phyloP scores from a whole-genome alignment of 1,139 yeast genomes.

The Debaryomyces udenii region DNA sequence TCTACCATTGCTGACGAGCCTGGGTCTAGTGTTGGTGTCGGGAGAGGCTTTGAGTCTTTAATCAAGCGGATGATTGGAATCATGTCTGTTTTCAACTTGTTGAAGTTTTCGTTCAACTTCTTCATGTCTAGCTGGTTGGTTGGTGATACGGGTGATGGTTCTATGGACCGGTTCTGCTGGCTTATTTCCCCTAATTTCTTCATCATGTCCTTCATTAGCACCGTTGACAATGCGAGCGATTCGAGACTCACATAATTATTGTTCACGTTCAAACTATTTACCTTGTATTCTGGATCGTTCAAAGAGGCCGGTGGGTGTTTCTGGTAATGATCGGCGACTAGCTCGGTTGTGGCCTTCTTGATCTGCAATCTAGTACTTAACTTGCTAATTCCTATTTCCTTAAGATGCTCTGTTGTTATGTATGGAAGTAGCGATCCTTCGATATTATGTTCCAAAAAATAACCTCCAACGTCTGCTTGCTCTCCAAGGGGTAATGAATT shows the following conservation, averaged over 20 bases:
- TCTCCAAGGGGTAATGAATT: conserved; percentile 27
- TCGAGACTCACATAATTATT: conserved; percentile 41
- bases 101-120: conserved; percentile 50
- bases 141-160: conserved; percentile 28
- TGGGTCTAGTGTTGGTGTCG: conserved; percentile 55
- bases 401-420: conserved; percentile 59
- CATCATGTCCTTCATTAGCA: conserved; percentile 43
- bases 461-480: conserved; percentile 25
- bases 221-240: conserved; percentile 34
- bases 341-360: conserved; percentile 51
- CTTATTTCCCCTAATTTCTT: conserved; percentile 25
- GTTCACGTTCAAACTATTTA: conserved; percentile 34
- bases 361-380: conserved; percentile 48
- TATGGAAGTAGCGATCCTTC: conserved; percentile 65
- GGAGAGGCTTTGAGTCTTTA: conserved; percentile 59
- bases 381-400: conserved; percentile 56
- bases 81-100: conserved; percentile 53
- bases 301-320: conserved; percentile 33
- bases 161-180: conserved; percentile 17
- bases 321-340: conserved; percentile 41
- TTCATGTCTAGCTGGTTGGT: conserved; percentile 34
- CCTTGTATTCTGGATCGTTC: conserved; percentile 33
- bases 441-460: conserved; percentile 57
- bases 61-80: conserved; percentile 54
- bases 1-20: conserved; percentile 34